phyloP scores from a whole-genome alignment of 2,329 filamentous ascomycete species.

The Alternaria novae-zelandiae region DNA sequence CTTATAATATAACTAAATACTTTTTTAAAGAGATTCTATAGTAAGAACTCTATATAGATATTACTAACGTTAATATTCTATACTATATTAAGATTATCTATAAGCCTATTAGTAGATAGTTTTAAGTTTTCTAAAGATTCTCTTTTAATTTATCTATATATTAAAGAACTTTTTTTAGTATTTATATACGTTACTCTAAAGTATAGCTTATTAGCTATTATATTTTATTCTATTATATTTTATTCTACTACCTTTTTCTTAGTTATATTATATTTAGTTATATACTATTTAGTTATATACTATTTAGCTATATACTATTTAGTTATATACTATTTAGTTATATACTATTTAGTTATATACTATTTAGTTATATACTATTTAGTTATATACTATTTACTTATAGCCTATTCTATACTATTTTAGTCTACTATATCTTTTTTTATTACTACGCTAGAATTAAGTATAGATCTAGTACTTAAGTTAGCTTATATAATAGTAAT shows the following conservation, averaged over 20 bases:
- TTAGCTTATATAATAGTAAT: background rate
- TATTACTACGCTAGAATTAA: background rate
- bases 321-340: background rate
- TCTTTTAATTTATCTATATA: background rate
- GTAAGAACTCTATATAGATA: background rate
- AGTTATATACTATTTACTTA: background rate
- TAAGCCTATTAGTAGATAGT: background rate
- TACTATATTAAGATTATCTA: slow-evolving; percentile 12
- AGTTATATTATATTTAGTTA: background rate
- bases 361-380: too few species aligned
- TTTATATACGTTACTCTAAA: background rate
- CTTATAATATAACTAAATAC: slow-evolving; percentile 9
- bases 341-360: background rate
- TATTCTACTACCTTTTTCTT: background rate
- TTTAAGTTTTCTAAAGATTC: background rate
- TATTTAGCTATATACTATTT: background rate
- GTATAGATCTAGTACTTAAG: background rate
- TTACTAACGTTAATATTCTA: slow-evolving; percentile 5
- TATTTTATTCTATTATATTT: background rate
- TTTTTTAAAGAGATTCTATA: slow-evolving; percentile 1
- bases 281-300: background rate
- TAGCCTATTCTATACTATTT: background rate
- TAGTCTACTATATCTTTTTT: background rate
- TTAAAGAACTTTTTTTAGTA: background rate
- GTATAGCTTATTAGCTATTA: background rate